Conservation (phyloP, 2,329 filamentous ascomycete species). For the Sporothrix dimorphospora region DNA sequence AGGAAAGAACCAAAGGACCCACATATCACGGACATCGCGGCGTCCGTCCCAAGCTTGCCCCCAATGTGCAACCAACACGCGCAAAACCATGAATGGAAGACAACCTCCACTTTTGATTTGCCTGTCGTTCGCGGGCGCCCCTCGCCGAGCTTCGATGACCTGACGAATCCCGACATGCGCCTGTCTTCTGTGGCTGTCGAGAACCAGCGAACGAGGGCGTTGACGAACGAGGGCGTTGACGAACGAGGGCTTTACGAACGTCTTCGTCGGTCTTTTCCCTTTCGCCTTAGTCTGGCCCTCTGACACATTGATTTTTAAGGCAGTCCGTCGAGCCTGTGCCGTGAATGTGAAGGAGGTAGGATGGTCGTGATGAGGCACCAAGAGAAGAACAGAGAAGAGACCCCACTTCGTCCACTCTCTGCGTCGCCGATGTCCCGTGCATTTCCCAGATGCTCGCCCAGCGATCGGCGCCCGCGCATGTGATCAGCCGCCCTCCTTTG, state of each 20-base stretch:
- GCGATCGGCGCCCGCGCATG: background rate
- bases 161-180: background rate
- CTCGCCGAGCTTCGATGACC: slow-evolving; percentile 3
- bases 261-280: background rate
- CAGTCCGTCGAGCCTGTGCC: background rate
- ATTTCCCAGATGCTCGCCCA: slow-evolving; percentile 11
- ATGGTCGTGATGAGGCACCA: too few relatives aligned
- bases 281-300: background rate
- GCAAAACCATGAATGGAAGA: background rate
- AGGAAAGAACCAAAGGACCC: background rate
- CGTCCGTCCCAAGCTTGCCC: background rate
- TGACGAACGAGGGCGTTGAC: background rate
- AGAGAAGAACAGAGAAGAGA: background rate
- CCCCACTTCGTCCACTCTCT: slow-evolving; percentile 2
- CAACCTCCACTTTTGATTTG: background rate
- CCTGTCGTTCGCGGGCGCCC: background rate
- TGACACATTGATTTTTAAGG: slow-evolving; percentile 21
- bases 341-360: background rate
- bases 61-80: too few relatives aligned
- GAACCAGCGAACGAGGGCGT: background rate
- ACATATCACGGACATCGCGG: slow-evolving; percentile 8
- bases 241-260: background rate
- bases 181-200: background rate
- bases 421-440: background rate
- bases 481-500: background rate